These are phyloP conservation scores for Chytriomyces hyalinus DNA, from an alignment of 192 early-diverging fungal species.

Conservation along the genomic window DNA sequence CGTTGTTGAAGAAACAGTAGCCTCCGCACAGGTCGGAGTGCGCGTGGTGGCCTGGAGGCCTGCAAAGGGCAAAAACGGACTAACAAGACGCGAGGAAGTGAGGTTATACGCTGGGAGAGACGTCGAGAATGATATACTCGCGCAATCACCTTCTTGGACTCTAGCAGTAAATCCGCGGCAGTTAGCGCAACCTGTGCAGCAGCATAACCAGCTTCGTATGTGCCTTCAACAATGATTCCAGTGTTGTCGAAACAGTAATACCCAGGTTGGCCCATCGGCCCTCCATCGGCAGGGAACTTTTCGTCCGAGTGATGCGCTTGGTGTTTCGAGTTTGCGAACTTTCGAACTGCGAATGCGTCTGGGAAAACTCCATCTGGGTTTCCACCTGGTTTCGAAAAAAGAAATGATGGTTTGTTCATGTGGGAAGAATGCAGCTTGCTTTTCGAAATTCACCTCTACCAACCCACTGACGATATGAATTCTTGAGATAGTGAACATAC, in stretches of 20 bases:
- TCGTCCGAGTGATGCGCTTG: background rate
- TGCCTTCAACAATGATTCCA: constrained; percentile 64
- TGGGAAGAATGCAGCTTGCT: background rate
- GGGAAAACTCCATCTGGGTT: constrained; percentile 63
- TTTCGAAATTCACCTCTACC: background rate
- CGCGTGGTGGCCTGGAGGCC: constrained; percentile 41
- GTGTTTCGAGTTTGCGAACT: constrained; percentile 37
- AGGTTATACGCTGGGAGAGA: no score
- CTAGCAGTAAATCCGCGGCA: constrained; percentile 57
- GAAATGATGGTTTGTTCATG: constrained; percentile 8
- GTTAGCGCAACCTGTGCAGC: constrained; percentile 72
- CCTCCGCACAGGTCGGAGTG: constrained; percentile 66
- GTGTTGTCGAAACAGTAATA: constrained; percentile 54
- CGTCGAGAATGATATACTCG: no score
- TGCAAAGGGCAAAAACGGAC: constrained; percentile 32
- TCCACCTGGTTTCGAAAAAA: constrained; percentile 43
- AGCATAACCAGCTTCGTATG: constrained; percentile 66
- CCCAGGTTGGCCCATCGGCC: constrained; percentile 2
- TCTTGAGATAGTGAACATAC: constrained; percentile 64
- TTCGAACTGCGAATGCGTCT: constrained; percentile 51
- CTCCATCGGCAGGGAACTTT: constrained; percentile 2
- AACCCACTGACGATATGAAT: constrained; percentile 54
- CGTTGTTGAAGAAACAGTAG: constrained; percentile 90
- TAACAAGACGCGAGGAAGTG: no score
- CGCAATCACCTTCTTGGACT: background rate